Evolutionary conservation across 768 basidiomycete genomes (phyloP).

Genomic region (Tricholoma matsutake): DNA sequence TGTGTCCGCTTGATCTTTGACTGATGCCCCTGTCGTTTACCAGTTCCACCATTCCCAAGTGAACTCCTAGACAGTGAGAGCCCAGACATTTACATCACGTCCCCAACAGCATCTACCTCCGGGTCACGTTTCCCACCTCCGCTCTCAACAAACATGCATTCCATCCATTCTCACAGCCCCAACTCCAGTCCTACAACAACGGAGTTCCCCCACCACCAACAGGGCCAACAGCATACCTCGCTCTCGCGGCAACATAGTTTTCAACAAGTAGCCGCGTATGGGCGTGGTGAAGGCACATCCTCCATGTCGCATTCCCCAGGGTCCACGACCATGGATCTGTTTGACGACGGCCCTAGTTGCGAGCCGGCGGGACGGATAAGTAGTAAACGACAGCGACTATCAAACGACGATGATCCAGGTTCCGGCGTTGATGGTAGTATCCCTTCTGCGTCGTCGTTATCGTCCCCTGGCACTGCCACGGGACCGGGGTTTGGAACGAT

Average conservation of each 20-base stretch:
- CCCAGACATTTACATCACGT: conserved; percentile 74
- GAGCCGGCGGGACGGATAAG: conserved; percentile 30
- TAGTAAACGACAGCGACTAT: conserved; percentile 54
- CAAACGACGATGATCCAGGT: conserved; percentile 27
- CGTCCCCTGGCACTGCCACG: conserved; percentile 30
- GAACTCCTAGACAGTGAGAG: conserved; percentile 57
- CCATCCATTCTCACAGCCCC: conserved; percentile 39
- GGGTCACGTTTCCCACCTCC: conserved; percentile 40
- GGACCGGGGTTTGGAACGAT: conserved; percentile 16
- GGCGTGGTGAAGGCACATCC: conserved; percentile 30
- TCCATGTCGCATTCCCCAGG: conserved; percentile 40
- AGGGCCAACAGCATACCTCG: conserved; percentile 36
- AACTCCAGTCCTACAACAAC: conserved; percentile 47
- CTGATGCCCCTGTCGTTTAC: neutral
- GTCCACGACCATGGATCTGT: conserved; percentile 42
- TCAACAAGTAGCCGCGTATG: conserved; percentile 46
- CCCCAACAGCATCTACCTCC: conserved; percentile 44
- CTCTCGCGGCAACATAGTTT: conserved; percentile 62
- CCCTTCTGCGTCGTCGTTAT: conserved; percentile 26
- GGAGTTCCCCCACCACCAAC: conserved; percentile 39
- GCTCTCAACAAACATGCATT: conserved; percentile 42
- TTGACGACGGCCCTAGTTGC: conserved; percentile 33
- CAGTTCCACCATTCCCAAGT: conserved; percentile 45
- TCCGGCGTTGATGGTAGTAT: conserved; percentile 19
- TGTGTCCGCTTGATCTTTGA: conserved; percentile 2